Conservation (phyloP, 306 rosid species). For the Cucumis hystrix region DNA sequence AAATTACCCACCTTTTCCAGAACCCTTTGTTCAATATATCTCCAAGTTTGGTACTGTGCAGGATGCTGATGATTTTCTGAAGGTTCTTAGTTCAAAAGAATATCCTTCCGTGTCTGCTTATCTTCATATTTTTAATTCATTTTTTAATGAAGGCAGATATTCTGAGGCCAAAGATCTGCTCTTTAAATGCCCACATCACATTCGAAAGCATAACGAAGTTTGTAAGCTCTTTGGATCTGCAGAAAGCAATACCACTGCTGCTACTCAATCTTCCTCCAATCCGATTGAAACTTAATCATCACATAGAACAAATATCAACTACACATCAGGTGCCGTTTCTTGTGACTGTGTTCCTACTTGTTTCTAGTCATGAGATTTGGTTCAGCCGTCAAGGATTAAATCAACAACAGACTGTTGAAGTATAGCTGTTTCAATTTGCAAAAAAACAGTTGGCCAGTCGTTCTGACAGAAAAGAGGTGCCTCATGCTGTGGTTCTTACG, state of each 20-base stretch:
- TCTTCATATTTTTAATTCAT: constrained; percentile 47
- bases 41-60: constrained; percentile 70
- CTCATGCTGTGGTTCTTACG: not conserved
- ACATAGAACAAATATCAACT: not conserved
- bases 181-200: constrained; percentile 52
- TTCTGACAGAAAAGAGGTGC: not conserved
- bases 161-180: constrained; percentile 68
- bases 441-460: not conserved
- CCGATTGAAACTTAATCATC: not conserved
- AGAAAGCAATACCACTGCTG: constrained; percentile 11
- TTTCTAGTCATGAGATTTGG: not conserved
- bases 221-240: constrained; percentile 45
- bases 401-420: not conserved
- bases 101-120: constrained; percentile 44
- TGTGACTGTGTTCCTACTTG: not conserved
- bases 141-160: constrained; percentile 55
- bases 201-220: constrained; percentile 35
- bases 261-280: constrained; percentile 12
- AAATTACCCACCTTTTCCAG: constrained; percentile 39
- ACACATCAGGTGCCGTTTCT: not conserved
- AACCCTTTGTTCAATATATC: constrained; percentile 46
- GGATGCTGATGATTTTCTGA: constrained; percentile 58
- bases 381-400: not conserved
- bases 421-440: not conserved
- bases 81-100: constrained; percentile 42